These are phyloP conservation scores for Zymoseptoria brevis DNA, from an alignment of 2,329 filamentous ascomycete genomes.

Conservation along the genomic window DNA sequence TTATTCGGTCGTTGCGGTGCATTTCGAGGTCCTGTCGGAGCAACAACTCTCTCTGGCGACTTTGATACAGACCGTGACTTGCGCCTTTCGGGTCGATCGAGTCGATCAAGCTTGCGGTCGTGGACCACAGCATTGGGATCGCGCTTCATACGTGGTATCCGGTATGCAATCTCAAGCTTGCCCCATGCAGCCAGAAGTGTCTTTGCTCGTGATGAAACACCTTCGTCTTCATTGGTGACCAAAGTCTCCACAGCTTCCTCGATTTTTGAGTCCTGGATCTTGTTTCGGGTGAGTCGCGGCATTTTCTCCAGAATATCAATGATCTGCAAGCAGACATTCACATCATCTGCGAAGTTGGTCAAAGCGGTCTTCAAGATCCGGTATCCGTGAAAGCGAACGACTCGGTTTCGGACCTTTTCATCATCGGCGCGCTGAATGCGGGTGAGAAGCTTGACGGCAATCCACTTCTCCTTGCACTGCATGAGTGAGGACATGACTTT, in stretches of 20 bases:
- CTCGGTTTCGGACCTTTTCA: slow-evolving; percentile 75
- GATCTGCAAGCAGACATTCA: slow-evolving; percentile 81
- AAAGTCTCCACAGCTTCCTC: slow-evolving; percentile 70
- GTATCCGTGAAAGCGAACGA: slow-evolving; percentile 95
- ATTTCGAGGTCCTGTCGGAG: slow-evolving; percentile 45
- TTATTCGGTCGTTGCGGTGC: slow-evolving; percentile 53
- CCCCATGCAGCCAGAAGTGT: slow-evolving; percentile 76
- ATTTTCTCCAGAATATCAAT: slow-evolving; percentile 83
- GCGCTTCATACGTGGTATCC: slow-evolving; percentile 83
- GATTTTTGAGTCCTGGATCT: slow-evolving; percentile 93
- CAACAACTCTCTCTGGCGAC: slow-evolving; percentile 38
- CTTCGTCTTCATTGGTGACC: slow-evolving; percentile 53
- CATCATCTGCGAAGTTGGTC: slow-evolving; percentile 77
- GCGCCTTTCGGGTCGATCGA: slow-evolving; percentile 49
- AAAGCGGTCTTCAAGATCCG: slow-evolving; percentile 85
- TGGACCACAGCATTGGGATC: slow-evolving; percentile 54
- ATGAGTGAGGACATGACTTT: slow-evolving; percentile 95
- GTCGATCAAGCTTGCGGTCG: slow-evolving; percentile 55
- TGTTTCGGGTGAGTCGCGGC: slow-evolving; percentile 87
- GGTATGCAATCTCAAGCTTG: slow-evolving; percentile 81
- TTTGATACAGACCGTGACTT: slow-evolving; percentile 42
- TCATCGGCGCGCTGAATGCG: slow-evolving; percentile 84
- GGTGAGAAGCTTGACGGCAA: slow-evolving; percentile 84
- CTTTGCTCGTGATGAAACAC: slow-evolving; percentile 63
- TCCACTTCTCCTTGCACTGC: slow-evolving; percentile 99